phyloP scores from a whole-genome alignment of 805 yeast species.

The Yamadazyma sp. region DNA sequence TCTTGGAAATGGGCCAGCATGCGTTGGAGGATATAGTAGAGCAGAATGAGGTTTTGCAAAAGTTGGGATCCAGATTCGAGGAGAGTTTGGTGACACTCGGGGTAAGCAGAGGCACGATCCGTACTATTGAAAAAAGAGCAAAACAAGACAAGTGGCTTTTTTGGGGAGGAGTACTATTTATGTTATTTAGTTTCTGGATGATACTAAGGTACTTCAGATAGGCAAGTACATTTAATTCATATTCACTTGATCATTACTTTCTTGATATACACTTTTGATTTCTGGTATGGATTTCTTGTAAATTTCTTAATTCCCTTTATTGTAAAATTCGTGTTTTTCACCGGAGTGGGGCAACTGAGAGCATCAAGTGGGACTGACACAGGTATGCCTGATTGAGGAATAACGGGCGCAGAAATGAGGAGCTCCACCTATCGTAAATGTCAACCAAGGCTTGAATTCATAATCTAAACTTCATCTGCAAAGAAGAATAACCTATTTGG shows the following conservation, averaged over 20 bases:
- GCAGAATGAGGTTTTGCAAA: constrained; percentile 71
- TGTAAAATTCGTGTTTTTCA: no score
- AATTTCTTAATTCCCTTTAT: no score
- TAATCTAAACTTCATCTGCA: not conserved
- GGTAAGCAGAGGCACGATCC: constrained; percentile 80
- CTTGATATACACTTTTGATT: no score
- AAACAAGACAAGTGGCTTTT: constrained; percentile 85
- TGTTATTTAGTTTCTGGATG: constrained; percentile 65
- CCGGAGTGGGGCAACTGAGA: no score
- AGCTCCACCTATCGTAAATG: constrained; percentile 3
- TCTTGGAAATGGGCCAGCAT: constrained; percentile 82
- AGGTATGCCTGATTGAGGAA: no score
- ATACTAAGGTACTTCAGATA: constrained; percentile 65
- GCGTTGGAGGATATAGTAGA: constrained; percentile 84
- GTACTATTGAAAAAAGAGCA: constrained; percentile 76
- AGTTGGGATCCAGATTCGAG: constrained; percentile 62
- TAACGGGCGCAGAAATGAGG: not conserved
- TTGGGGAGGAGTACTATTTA: constrained; percentile 65
- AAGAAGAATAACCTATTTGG: constrained; percentile 5
- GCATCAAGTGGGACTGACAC: no score
- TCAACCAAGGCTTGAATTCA: constrained; percentile 1
- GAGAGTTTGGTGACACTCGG: constrained; percentile 78
- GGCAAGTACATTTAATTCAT: no score
- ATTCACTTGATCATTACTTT: no score
- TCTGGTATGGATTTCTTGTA: no score